phyloP scores from a whole-genome alignment of 306 rosid species.

The Vigna nakashimae region DNA sequence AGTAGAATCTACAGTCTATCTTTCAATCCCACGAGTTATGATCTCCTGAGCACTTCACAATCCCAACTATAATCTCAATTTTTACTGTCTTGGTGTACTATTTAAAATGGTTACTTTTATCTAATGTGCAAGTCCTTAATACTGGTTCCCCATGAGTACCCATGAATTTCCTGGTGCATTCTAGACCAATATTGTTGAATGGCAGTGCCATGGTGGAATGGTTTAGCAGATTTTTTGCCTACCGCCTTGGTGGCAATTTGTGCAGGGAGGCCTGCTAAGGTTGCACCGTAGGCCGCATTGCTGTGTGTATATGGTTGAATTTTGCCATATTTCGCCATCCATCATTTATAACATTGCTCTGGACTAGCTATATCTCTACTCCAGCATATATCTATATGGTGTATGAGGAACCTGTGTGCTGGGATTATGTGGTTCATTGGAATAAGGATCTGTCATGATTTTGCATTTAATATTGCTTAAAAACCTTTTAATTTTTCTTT shows the following conservation, averaged over 20 bases:
- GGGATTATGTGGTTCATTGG: background rate
- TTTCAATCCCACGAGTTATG: too few relatives aligned
- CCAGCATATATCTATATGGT: background rate
- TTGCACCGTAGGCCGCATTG: too few relatives aligned
- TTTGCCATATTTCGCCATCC: too few relatives aligned
- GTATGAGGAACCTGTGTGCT: background rate
- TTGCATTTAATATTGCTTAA: conserved; percentile 4
- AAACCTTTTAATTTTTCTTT: background rate
- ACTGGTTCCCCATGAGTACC: background rate
- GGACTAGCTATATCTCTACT: background rate
- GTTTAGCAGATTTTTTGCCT: too few relatives aligned
- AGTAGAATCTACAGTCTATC: too few relatives aligned
- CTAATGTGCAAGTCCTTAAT: background rate
- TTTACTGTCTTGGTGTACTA: background rate
- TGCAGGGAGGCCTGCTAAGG: too few relatives aligned
- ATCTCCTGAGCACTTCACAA: too few relatives aligned
- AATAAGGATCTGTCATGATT: background rate
- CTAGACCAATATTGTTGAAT: background rate
- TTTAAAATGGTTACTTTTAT: background rate
- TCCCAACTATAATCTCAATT: too few relatives aligned
- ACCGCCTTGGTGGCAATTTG: too few relatives aligned
- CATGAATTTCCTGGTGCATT: background rate
- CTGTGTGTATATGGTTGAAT: too few relatives aligned
- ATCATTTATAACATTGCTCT: too few relatives aligned
- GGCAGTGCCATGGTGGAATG: too few relatives aligned